Evolutionary conservation across 2,329 filamentous ascomycete genomes (phyloP).

Genomic region (Fulvia fulva): DNA sequence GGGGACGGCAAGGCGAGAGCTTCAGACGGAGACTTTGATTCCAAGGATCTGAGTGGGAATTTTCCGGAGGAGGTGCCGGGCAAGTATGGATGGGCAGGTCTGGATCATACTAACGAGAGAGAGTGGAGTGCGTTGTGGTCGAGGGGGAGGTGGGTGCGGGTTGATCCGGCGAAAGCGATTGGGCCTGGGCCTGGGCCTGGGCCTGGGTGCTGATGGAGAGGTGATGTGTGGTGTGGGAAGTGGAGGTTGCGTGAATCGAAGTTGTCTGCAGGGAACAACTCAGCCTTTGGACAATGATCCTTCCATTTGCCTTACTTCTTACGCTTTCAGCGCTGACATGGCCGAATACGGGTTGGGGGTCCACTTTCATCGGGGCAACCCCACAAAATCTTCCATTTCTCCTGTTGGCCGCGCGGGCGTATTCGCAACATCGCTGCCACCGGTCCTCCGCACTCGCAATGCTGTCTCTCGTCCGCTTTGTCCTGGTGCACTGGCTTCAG

Average conservation of each 20-base stretch:
- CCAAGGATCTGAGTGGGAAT: background rate
- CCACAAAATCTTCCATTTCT: slow-evolving; percentile 39
- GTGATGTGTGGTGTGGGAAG: no score
- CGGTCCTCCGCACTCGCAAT: slow-evolving; percentile 21
- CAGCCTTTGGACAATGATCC: no score
- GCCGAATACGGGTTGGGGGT: no score
- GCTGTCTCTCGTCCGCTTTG: slow-evolving; percentile 9
- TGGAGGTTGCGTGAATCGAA: no score
- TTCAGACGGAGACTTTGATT: background rate
- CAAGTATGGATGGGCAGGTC: background rate
- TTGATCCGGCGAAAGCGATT: background rate
- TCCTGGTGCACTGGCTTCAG: background rate
- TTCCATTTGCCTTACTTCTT: no score
- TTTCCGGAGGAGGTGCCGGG: background rate
- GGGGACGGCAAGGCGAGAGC: background rate
- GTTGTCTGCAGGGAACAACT: no score
- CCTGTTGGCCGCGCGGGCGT: slow-evolving; percentile 26
- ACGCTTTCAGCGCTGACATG: no score
- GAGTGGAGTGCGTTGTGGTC: background rate
- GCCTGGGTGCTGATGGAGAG: background rate
- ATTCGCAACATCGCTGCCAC: background rate
- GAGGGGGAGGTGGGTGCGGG: background rate
- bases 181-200: background rate
- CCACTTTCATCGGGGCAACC: slow-evolving; percentile 18
- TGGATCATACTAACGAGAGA: background rate